A percentile compares a stretch with the other conserved stretches of the same genome.
These are phyloP conservation scores for Colletotrichum trifolii DNA, from an alignment of 2,329 filamentous ascomycete species.

Conservation along the genomic window DNA sequence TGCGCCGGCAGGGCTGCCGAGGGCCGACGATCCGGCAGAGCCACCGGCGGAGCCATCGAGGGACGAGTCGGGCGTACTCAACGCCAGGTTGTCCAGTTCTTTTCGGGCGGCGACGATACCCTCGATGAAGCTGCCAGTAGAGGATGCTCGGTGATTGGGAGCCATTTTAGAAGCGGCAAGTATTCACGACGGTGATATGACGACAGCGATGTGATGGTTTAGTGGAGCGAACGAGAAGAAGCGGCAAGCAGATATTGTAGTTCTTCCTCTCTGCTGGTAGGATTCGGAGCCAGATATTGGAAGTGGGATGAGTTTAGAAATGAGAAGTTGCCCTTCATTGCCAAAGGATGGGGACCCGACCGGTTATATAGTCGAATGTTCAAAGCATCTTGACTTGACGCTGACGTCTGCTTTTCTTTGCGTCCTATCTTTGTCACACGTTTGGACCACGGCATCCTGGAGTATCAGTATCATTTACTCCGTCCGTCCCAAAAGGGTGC, in stretches of 20 bases:
- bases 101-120: constrained; percentile 45
- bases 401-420: constrained; percentile 28
- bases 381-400: constrained; percentile 31
- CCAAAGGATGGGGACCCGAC: background rate
- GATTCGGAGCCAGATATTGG: no score
- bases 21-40: constrained; percentile 47
- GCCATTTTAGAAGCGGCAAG: constrained; percentile 21
- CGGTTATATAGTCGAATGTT: constrained; percentile 28
- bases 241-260: no score
- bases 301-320: no score
- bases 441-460: background rate
- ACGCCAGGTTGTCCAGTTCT: constrained; percentile 42
- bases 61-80: constrained; percentile 49
- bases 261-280: no score
- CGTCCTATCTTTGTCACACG: constrained; percentile 4
- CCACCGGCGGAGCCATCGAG: constrained; percentile 38
- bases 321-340: no score
- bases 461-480: background rate
- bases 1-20: constrained; percentile 48
- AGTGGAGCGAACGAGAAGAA: no score
- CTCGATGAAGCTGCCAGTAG: constrained; percentile 44
- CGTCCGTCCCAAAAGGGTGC: background rate
- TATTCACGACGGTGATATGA: no score
- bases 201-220: no score
- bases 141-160: constrained; percentile 37